phyloP scores from a whole-genome alignment of 306 rosid species.

The Cucurbita argyrosperma region DNA sequence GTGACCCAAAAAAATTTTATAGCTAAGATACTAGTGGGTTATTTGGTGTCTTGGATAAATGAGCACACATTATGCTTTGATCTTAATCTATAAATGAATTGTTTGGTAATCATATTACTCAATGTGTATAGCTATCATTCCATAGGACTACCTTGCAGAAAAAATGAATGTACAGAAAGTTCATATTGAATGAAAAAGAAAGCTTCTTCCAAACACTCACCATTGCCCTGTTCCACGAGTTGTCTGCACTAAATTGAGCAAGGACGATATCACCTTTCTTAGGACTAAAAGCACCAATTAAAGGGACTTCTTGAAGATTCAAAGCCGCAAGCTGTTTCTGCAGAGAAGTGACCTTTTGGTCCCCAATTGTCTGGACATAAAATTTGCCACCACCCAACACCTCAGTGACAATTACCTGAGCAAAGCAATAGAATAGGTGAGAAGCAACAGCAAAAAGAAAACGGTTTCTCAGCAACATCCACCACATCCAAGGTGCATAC shows the following conservation, averaged over 20 bases:
- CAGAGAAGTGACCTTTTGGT: slow-evolving; percentile 63
- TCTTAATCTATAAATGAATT: not conserved
- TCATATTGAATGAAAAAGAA: not conserved
- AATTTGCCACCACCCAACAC: slow-evolving; percentile 83
- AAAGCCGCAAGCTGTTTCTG: slow-evolving; percentile 80
- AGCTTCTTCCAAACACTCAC: slow-evolving; percentile 29
- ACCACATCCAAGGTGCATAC: slow-evolving; percentile 21
- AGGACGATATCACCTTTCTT: slow-evolving; percentile 90
- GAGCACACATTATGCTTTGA: not conserved
- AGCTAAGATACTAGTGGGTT: not conserved
- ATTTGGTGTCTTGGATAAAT: not conserved
- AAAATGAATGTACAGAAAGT: not conserved
- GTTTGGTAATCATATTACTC: not conserved
- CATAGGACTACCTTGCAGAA: not conserved
- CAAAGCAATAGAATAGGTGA: slow-evolving; percentile 7
- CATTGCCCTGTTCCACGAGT: slow-evolving; percentile 93
- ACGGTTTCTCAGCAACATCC: slow-evolving; percentile 1
- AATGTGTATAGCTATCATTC: not conserved
- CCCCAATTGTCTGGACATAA: slow-evolving; percentile 82
- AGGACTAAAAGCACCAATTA: slow-evolving; percentile 80
- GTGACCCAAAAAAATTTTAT: not conserved
- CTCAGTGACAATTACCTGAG: slow-evolving; percentile 71
- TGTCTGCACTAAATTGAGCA: slow-evolving; percentile 62
- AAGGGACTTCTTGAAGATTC: slow-evolving; percentile 79
- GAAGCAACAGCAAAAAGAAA: slow-evolving; percentile 8